Evolutionary conservation across 2,329 filamentous ascomycete genomes (phyloP), one percentile per base, ranked within the genome.

Genomic region (Emmonsia crescens): DNA sequence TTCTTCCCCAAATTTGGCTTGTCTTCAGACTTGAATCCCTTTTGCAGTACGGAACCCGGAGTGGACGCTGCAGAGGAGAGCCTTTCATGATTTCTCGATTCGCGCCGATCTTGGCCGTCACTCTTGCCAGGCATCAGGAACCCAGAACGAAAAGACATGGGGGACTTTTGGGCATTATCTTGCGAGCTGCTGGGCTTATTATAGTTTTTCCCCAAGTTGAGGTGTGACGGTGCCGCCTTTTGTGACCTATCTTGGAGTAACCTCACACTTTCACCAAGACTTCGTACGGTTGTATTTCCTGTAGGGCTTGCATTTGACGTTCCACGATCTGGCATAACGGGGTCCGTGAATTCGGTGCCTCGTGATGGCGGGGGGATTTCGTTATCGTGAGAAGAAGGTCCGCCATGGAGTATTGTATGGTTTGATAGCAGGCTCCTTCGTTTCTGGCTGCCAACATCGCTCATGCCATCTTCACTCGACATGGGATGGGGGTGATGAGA

Each of bases 311-410:
- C 86, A 70, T 89, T 91, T 48, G 85, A 85, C 0, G 88, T 91
- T 64, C 85, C 80, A 67, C 85, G 83, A 69, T 91, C 89, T 55
- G 84, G 82, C 6, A 84, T 82, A 64, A 89, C 86, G 61, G 84
- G 85, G 66, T 92, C 89, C 24, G 89, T 93, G 71, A 87, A 84
- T 72, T 92, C 89, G 29, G 91, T 94, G 51, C 89, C 90, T 70
- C 89, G 83, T 24, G 91, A 96, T 6, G 89, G 88, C 29, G 84
- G 75, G 57, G 80, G 84, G 59, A 78, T 74, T 58, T 86, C 82
- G 60, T 77, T 76, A 59, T 77, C 76, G 14, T 67, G 65, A 29
- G 68, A 67, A 33, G 69, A 65, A 2, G 73, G 64, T 77, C 77
- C 72, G 59, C 77, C 72, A 60, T 73, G 73, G 29, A 68, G 72